A percentile compares a stretch with the other conserved stretches of the same genome.
phyloP scores from a whole-genome alignment of 257 asterid species.

The Gentiana dahurica region DNA sequence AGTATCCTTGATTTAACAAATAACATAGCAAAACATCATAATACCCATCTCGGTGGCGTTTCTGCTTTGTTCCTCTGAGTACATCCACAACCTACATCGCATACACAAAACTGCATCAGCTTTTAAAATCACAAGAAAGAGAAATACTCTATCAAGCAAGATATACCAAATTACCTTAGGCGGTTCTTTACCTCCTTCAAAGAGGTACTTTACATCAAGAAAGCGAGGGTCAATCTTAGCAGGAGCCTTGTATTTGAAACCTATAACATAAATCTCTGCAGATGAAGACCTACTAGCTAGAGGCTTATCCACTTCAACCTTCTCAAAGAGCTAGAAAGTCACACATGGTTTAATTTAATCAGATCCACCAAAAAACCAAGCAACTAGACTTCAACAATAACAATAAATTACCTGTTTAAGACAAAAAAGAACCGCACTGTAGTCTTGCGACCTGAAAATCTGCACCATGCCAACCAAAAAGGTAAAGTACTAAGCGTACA shows the following conservation, averaged over 20 bases:
- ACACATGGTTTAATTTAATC: constrained; percentile 2
- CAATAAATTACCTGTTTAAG: constrained; percentile 67
- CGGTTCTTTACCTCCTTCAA: constrained; percentile 73
- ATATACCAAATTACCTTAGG: constrained; percentile 47
- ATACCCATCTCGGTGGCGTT: constrained; percentile 92
- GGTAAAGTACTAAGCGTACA: not conserved
- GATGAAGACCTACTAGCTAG: constrained; percentile 81
- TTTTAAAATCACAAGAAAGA: not conserved
- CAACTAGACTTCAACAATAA: not conserved
- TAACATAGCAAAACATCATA: not conserved
- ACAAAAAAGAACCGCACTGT: constrained; percentile 75
- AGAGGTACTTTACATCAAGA: constrained; percentile 80
- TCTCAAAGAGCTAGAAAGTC: constrained; percentile 69
- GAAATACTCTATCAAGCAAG: not conserved
- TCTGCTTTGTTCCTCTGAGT: constrained; percentile 60
- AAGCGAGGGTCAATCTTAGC: constrained; percentile 96
- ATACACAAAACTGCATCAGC: not conserved
- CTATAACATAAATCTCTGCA: constrained; percentile 78
- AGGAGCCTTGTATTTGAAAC: constrained; percentile 81
- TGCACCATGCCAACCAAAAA: constrained; percentile 11
- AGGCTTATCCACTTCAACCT: constrained; percentile 95
- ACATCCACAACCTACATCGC: constrained; percentile 64
- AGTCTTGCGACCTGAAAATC: constrained; percentile 97
- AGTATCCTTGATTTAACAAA: not conserved
- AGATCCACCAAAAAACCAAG: constrained; percentile 3